Evolutionary conservation across 345 rosid species (phyloP), one percentile per base, ranked within the genome.

Genomic region (Acer campestre): DNA sequence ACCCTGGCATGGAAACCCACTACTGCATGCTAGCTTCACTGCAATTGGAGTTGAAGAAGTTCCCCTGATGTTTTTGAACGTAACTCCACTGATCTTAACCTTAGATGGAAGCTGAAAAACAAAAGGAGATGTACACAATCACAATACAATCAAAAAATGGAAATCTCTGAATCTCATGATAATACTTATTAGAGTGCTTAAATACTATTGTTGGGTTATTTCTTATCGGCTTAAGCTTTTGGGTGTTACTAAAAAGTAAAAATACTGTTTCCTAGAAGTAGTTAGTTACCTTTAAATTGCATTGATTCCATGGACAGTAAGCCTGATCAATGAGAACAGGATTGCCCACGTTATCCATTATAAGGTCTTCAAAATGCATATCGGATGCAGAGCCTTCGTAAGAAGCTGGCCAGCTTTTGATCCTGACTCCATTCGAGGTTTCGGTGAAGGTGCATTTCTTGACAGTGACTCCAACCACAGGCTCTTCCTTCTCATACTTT

Each of bases 351-450:
- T 86, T 85, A 3, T 81, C 65, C 93, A 90, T 84, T 31, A 73
- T 69, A 23, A 92, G 85, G 63, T 86, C 86, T 12, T 89, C 89
- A 55, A 89, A 92, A 61, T 76, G 75, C 72, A 84, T n/a, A 66
- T 81, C 62, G 2, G 89, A 77, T 29, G 73, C 97, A 0, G 55
- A 6, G 8, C 91, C 86, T 0, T 64, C 65, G 1, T 79, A 81
- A 18, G 81, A 77, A 35, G 78, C 84, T 0, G 97, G 89, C 91
- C 89, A 90, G n/a, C 92, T 79, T 75, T 92, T 90, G 70, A 90
- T 70, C 40, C 97, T 85, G 13, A 88, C 87, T 16, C 94, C 94
- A 35, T 90, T 90, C 16, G 53, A 70, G 1, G 92, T 86, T 61
- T 78, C 75, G 11, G 68, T 51, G 7, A 89, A 56, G 4, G 79